Base-by-base conservation (phyloP, 129 eudicot species). In the Tagetes patula region DNA sequence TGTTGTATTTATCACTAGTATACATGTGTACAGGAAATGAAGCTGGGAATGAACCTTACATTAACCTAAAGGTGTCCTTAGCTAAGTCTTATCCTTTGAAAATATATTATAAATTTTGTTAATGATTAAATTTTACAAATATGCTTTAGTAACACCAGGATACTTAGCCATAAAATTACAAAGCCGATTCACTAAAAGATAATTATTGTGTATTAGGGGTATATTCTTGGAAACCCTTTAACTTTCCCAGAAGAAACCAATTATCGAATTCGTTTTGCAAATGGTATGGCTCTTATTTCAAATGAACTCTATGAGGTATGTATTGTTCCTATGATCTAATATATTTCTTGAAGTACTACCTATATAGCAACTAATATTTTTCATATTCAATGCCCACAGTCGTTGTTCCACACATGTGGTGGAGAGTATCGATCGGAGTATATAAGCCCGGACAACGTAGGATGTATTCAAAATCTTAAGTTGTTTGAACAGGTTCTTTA, bases 231-330 rank as follows among this genome's bases (percentile, higher is more conserved):
- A 11, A 49, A 49, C 27, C 54, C 54, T 49, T 5, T 12, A 20
- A 49, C 54, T 12, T 49, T 49, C 12, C 54, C 54, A 13, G 54
- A 49, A 2, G 54, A 49, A 49, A 20, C 11, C 12, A 84, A 77
- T 60, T 75, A 71, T 45, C 6, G 10, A 45, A 65, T 86, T 41
- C 61, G 63, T n/a, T 82, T 75, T 80, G 82, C 86, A 37, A 86
- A 86, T 82, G 87, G 91, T 9, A 84, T 89, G 91, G 96, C 89
- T 54, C 80, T 84, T 37, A 82, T 89, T 60, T 81, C 91, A 2
- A 79, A 85, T 68, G 87, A 85, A 66, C 80, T 89, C 30, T 84
- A 77, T 20, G 77, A 89, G 87, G 91, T 84, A 50, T 64, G 73
- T 64, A 34, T 2, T 3, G 31, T 42, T 0, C 4, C 8, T 65